These are phyloP conservation scores for Cladosporium sphaerospermum DNA, from an alignment of 2,329 filamentous ascomycete genomes.

Conservation along the genomic window DNA sequence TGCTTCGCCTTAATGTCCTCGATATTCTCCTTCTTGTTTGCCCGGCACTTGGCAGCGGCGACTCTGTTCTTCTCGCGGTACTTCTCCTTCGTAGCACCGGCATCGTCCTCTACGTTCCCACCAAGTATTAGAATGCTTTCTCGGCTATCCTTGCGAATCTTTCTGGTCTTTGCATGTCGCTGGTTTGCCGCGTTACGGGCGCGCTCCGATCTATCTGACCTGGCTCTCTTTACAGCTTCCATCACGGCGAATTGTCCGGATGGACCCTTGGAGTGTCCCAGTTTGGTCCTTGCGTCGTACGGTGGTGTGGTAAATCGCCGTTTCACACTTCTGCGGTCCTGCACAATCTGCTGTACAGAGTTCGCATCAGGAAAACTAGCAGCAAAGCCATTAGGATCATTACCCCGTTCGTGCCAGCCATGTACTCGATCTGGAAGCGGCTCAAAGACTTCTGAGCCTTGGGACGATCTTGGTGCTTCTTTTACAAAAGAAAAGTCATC, in stretches of 20 bases:
- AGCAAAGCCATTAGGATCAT: conserved; percentile 6
- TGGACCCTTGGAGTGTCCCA: neutral
- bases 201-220: conserved; percentile 24
- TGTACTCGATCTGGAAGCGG: neutral
- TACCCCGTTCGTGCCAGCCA: neutral
- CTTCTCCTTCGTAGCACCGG: conserved; percentile 46
- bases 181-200: conserved; percentile 28
- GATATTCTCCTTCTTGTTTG: conserved; percentile 59
- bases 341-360: conserved; percentile 16
- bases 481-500: neutral
- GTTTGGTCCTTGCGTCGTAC: conserved; percentile 21
- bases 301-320: conserved; percentile 32
- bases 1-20: conserved; percentile 43
- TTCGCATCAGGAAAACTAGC: conserved; percentile 4
- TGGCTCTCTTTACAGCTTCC: conserved; percentile 7
- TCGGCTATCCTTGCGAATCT: conserved; percentile 18
- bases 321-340: conserved; percentile 16
- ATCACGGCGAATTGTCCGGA: neutral
- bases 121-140: conserved; percentile 5
- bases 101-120: conserved; percentile 15
- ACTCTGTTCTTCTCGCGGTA: conserved; percentile 66
- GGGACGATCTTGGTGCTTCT: neutral
- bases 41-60: conserved; percentile 67
- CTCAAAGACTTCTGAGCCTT: neutral
- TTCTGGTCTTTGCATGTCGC: conserved; percentile 25